Conservation (phyloP, 495 filamentous ascomycete genomes). For the Tetracladium marchalianum region DNA sequence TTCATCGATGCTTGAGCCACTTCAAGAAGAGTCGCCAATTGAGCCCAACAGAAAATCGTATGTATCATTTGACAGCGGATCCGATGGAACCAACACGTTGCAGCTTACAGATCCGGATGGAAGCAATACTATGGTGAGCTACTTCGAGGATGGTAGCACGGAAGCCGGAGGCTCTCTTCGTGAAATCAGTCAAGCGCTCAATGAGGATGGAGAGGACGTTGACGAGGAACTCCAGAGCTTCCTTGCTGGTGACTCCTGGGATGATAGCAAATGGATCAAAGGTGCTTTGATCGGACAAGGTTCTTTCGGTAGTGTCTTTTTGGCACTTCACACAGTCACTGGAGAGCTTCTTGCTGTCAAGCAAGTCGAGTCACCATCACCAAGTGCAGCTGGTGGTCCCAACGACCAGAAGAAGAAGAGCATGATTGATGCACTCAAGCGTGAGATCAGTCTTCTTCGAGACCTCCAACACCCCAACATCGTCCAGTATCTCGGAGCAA, state of each 20-base stretch:
- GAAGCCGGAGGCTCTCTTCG: slow-evolving; percentile 44
- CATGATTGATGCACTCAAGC: slow-evolving; percentile 95
- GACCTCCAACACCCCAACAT: slow-evolving; percentile 96
- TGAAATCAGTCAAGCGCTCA: slow-evolving; percentile 52
- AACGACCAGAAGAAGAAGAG: slow-evolving; percentile 87
- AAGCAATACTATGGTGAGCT: slow-evolving; percentile 55
- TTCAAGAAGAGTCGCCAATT: slow-evolving; percentile 80
- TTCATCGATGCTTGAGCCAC: slow-evolving; percentile 73
- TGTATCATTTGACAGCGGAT: slow-evolving; percentile 84
- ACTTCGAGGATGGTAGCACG: slow-evolving; percentile 74
- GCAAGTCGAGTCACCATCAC: slow-evolving; percentile 88
- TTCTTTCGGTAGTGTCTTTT: slow-evolving; percentile 92
- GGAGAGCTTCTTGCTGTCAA: slow-evolving; percentile 98
- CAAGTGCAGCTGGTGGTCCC: slow-evolving; percentile 56
- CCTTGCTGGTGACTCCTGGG: slow-evolving; percentile 85
- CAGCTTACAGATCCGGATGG: slow-evolving; percentile 67
- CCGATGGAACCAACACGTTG: slow-evolving; percentile 48
- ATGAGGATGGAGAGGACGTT: slow-evolving; percentile 81
- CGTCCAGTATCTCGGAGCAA: slow-evolving; percentile 93
- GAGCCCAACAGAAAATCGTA: slow-evolving; percentile 93
- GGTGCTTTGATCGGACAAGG: slow-evolving; percentile 94
- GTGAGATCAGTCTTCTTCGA: slow-evolving; percentile 88
- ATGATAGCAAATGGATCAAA: slow-evolving; percentile 98
- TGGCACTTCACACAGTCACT: slow-evolving; percentile 94
- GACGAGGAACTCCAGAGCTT: slow-evolving; percentile 71